Percentiles rank a stretch among this genome's conserved stretches.
Conservation (phyloP, 345 rosid species). For the Hypericum androsaemum region DNA sequence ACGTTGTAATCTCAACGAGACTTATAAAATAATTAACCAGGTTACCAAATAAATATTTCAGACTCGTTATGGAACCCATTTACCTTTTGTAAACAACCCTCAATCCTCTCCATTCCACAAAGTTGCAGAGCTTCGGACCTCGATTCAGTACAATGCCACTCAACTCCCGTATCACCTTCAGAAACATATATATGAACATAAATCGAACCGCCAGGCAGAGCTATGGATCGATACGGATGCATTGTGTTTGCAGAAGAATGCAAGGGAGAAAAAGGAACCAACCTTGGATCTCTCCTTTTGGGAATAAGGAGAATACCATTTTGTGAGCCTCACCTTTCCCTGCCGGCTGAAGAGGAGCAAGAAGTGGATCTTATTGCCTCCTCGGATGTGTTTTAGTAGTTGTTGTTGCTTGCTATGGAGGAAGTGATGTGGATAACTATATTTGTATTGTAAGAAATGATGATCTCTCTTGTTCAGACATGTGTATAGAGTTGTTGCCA, state of each 20-base stretch:
- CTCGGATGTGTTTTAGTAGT: no score
- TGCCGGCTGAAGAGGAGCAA: slow-evolving; percentile 93
- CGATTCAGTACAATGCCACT: slow-evolving; percentile 70
- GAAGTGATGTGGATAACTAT: no score
- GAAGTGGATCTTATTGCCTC: slow-evolving; percentile 47
- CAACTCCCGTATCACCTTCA: slow-evolving; percentile 79
- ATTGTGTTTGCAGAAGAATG: neutral
- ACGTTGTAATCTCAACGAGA: neutral
- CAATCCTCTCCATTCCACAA: slow-evolving; percentile 87
- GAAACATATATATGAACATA: neutral
- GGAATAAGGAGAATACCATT: slow-evolving; percentile 93
- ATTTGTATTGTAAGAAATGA: no score
- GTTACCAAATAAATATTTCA: slow-evolving; percentile 1
- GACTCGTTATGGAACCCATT: neutral
- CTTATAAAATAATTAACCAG: neutral
- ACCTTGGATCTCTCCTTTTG: slow-evolving; percentile 91
- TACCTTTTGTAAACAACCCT: slow-evolving; percentile 89
- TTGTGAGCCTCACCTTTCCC: slow-evolving; percentile 93
- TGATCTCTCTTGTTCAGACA: no score
- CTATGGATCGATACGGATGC: no score
- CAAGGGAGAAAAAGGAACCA: neutral
- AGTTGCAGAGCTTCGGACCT: slow-evolving; percentile 94
- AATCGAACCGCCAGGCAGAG: neutral
- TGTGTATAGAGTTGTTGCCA: no score
- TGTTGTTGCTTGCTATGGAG: no score